Evolutionary conservation across 2,329 filamentous ascomycete species (phyloP), one percentile per base, ranked within the genome.

Genomic region (Madurella mycetomatis): DNA sequence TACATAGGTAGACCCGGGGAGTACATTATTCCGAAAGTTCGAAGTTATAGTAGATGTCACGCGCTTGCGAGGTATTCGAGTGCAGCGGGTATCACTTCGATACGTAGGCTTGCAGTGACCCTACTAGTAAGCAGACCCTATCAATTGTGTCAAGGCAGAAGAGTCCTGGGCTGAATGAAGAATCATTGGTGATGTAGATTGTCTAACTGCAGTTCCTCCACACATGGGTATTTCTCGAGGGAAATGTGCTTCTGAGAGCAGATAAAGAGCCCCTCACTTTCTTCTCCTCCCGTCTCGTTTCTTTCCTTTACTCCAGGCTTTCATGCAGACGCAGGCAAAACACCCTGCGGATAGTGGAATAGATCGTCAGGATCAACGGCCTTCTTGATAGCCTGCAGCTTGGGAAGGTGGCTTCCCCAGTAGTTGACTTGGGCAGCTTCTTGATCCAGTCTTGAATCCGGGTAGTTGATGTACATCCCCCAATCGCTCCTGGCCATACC

Each of bases 391-490:
- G 51, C 50, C 53, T 62, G 66, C 51, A 76, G 49, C 25, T 62
- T 67, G 0, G 57, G 46, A 49, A 75, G 49, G n/a, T 70, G 69
- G 1, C 34, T 15, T 0, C 69, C 72, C 65, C 69, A 75, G 58
- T 75, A 75, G 39, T 65, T 58, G 40, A 34, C 51, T 51, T 70
- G 67, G 0, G 72, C 72, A 4, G 65, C 65, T 13, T 60, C 53
- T 15, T 67, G 68, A 2, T 64, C 62, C 48, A 75, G 40, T 45
- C 67, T 59, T 1, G 71, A 67, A 45, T 75, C 72, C 15, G 70
- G 62, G 41, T 75, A 75, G 53, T 75, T 75, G 41, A 73, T 66
- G 52, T 75, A 75, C 67, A 70, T 70, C 9, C 71, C 71, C 66
- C 69, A 73, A 13, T 66, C 60, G 30, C 45, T 51, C n/a, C 46